A percentile compares a stretch with the other conserved stretches of the same genome.
These are phyloP conservation scores for Blumeriella jaapii DNA, from an alignment of 2,329 filamentous ascomycete genomes.

Conservation along the genomic window DNA sequence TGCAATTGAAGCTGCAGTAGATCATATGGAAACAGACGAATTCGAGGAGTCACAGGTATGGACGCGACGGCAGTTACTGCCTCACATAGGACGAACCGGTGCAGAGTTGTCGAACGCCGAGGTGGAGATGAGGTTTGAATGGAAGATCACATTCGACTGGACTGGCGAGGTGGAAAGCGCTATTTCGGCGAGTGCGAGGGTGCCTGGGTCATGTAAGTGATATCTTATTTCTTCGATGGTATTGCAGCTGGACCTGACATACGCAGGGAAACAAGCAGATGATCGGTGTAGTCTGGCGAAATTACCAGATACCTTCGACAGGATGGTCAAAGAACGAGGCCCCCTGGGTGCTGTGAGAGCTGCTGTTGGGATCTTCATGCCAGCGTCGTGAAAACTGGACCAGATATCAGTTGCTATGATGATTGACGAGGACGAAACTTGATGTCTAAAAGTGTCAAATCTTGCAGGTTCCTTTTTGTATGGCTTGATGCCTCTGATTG, in stretches of 20 bases:
- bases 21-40: constrained; percentile 23
- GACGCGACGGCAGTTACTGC: constrained; percentile 37
- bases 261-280: constrained; percentile 51
- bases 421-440: neutral
- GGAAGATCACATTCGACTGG: constrained; percentile 60
- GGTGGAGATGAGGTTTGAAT: constrained; percentile 38
- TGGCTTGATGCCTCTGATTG: too few species aligned
- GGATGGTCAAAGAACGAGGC: constrained; percentile 43
- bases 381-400: neutral
- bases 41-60: constrained; percentile 18
- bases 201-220: constrained; percentile 53
- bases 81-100: constrained; percentile 41
- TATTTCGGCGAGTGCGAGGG: constrained; percentile 41
- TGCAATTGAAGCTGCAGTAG: constrained; percentile 18
- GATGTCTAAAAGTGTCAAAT: neutral
- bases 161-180: constrained; percentile 56
- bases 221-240: neutral
- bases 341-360: constrained; percentile 47
- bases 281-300: constrained; percentile 41
- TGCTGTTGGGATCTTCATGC: constrained; percentile 44
- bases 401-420: constrained; percentile 1
- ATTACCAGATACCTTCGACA: constrained; percentile 49
- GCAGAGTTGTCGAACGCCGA: constrained; percentile 26
- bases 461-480: too few species aligned
- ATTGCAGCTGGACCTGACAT: neutral